Evolutionary conservation across 352 stramenopile species (phyloP).

Genomic region (Phytopythium helicoides): DNA sequence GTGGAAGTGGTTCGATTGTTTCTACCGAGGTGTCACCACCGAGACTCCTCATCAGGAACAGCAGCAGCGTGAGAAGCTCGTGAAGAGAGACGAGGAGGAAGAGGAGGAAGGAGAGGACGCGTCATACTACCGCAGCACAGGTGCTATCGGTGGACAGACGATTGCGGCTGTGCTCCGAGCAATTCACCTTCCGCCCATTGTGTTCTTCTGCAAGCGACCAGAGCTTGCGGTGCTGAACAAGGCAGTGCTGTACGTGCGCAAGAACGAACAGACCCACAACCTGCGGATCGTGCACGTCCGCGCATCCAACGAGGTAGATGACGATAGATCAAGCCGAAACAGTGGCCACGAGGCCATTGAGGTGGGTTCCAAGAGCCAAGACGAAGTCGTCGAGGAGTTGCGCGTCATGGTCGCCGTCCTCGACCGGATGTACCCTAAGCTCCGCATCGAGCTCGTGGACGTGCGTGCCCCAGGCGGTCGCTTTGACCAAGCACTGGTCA

Average conservation of each 20-base stretch:
- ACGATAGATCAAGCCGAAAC: background rate
- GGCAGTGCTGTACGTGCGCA: constrained; percentile 91
- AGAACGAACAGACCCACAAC: constrained; percentile 92
- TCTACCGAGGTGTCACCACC: background rate
- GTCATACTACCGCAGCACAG: constrained; percentile 32
- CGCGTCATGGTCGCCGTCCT: constrained; percentile 78
- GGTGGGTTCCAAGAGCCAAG: background rate
- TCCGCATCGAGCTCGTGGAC: constrained; percentile 89
- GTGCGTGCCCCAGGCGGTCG: constrained; percentile 47
- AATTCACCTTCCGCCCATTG: constrained; percentile 80
- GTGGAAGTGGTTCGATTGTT: background rate
- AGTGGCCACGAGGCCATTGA: background rate
- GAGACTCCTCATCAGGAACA: constrained; percentile 6
- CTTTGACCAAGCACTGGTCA: constrained; percentile 82
- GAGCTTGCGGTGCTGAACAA: constrained; percentile 92
- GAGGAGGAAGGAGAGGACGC: constrained; percentile 22
- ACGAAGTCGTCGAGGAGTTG: constrained; percentile 52
- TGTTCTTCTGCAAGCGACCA: constrained; percentile 91
- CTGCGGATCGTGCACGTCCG: constrained; percentile 88
- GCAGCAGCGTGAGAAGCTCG: constrained; percentile 3
- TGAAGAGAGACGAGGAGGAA: constrained; percentile 2
- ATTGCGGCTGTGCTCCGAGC: constrained; percentile 55
- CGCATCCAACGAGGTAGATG: background rate
- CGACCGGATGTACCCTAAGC: constrained; percentile 91
- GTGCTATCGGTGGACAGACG: constrained; percentile 61